A percentile compares a stretch with the other conserved stretches of the same genome.
Evolutionary conservation across 192 early-diverging fungal species (phyloP).

Genomic region (Tieghemiomyces parasiticus): DNA sequence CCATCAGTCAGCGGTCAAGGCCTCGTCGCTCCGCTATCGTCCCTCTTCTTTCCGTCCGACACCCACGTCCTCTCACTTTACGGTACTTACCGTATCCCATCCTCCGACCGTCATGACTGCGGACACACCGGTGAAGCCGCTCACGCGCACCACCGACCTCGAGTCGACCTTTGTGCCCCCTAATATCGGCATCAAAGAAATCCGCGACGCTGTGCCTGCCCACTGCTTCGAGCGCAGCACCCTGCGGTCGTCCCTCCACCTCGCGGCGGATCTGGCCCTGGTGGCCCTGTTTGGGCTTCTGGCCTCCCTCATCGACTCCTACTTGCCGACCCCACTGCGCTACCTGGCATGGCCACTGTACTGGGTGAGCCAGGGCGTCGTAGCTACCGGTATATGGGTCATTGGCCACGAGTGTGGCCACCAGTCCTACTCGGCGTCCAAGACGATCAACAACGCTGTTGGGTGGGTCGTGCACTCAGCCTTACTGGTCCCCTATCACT

Average conservation of each 20-base stretch:
- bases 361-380: slow-evolving; percentile 72
- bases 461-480: slow-evolving; percentile 82
- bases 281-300: slow-evolving; percentile 43
- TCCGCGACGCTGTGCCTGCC: slow-evolving; percentile 76
- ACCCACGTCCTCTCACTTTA: no score
- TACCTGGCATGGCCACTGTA: slow-evolving; percentile 57
- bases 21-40: no score
- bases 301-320: slow-evolving; percentile 50
- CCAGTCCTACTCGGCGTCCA: slow-evolving; percentile 73
- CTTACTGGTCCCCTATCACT: slow-evolving; percentile 84
- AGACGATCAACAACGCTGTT: slow-evolving; percentile 71
- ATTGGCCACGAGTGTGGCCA: slow-evolving; percentile 89
- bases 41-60: no score
- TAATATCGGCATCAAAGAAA: slow-evolving; percentile 77
- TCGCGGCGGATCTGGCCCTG: slow-evolving; percentile 58
- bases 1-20: no score
- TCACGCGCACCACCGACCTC: not conserved
- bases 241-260: slow-evolving; percentile 61
- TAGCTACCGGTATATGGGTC: slow-evolving; percentile 83
- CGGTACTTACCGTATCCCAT: no score
- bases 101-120: no score
- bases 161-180: slow-evolving; percentile 26
- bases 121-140: no score
- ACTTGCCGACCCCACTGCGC: slow-evolving; percentile 29
- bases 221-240: slow-evolving; percentile 86